Conservation (phyloP, 2,329 filamentous ascomycete species). For the Phoma herbarum region DNA sequence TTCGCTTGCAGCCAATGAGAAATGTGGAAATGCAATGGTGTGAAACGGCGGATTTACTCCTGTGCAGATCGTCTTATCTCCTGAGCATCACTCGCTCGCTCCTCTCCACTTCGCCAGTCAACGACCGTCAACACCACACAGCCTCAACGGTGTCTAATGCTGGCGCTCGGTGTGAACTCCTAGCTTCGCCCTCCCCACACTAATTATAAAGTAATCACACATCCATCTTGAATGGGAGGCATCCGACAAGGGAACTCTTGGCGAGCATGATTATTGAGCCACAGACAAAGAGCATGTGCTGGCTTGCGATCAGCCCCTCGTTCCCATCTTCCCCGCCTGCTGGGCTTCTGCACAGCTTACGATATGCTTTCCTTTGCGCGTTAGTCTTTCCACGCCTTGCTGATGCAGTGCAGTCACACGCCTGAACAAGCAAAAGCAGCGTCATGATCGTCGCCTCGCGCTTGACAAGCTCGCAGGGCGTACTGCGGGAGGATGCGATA, state of each 20-base stretch:
- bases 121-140: neutral
- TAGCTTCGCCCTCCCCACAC: neutral
- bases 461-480: neutral
- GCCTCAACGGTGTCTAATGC: neutral
- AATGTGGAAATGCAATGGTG: neutral
- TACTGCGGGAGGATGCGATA: slow-evolving; percentile 1
- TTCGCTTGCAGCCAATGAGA: neutral
- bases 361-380: neutral
- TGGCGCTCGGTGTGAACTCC: neutral
- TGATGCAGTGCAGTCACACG: neutral
- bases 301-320: neutral
- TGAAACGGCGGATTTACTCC: neutral
- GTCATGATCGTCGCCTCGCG: slow-evolving; percentile 7
- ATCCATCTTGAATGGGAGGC: too few species aligned
- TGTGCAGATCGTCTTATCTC: slow-evolving; percentile 12
- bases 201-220: too few species aligned
- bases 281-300: too few species aligned
- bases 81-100: slow-evolving; percentile 2
- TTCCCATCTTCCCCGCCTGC: slow-evolving; percentile 6
- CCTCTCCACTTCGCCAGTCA: neutral
- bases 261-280: too few species aligned
- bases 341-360: neutral
- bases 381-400: neutral
- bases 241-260: too few species aligned
- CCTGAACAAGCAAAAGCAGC: slow-evolving; percentile 2